These are phyloP conservation scores for Balakata baccata DNA, from an alignment of 345 rosid species.

Conservation along the genomic window DNA sequence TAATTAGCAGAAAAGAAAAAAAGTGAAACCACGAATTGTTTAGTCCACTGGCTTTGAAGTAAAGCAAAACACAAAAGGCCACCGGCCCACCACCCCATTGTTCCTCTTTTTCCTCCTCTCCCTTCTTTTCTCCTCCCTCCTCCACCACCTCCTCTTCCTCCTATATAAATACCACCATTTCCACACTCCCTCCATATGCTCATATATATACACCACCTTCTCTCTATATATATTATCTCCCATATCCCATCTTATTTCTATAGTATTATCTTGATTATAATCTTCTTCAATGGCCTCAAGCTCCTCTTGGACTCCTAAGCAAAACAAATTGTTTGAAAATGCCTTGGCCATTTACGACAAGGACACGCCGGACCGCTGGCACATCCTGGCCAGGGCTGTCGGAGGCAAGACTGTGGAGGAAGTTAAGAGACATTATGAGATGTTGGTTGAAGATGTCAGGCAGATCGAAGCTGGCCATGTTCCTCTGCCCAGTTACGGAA, in stretches of 20 bases:
- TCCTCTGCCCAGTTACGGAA: conserved; percentile 46
- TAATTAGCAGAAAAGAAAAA: neutral
- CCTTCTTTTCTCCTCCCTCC: neutral
- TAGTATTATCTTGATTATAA: neutral
- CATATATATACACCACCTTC: conserved; percentile 3
- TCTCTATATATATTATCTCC: too few relatives aligned
- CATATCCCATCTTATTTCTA: neutral
- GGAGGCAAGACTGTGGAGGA: conserved; percentile 30
- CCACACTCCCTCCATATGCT: neutral
- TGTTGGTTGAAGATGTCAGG: conserved; percentile 44
- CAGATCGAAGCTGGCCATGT: conserved; percentile 47
- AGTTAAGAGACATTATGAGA: conserved; percentile 38
- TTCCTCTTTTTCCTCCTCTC: neutral
- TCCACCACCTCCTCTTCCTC: neutral
- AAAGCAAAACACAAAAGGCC: conserved; percentile 21
- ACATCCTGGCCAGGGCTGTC: conserved; percentile 48
- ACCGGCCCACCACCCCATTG: conserved; percentile 14
- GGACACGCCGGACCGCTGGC: conserved; percentile 52
- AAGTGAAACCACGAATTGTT: neutral
- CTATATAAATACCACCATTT: conserved; percentile 29
- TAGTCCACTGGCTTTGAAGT: conserved; percentile 5
- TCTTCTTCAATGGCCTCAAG: conserved; percentile 27
- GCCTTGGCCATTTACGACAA: conserved; percentile 45
- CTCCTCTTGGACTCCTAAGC: conserved; percentile 46
- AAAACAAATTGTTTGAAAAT: conserved; percentile 52